Evolutionary conservation across 164 flowering plant genomes (phyloP).

Genomic region (Vitis labrusca): DNA sequence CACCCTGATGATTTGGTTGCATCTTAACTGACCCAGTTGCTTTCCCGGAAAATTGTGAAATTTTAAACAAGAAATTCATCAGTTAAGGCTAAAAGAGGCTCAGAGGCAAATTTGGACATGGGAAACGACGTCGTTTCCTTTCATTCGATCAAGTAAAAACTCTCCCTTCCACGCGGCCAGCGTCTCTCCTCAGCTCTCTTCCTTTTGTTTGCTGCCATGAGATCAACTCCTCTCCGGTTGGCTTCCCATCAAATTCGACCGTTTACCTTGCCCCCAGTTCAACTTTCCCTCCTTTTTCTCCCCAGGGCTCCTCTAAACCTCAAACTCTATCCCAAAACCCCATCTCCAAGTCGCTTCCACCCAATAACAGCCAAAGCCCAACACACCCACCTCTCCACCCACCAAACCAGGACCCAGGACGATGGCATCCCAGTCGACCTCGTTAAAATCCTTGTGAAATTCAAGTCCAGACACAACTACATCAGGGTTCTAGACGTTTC

Average conservation of each 20-base stretch:
- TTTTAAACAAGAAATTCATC: too few relatives aligned
- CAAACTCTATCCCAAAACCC: too few relatives aligned
- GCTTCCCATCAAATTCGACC: slow-evolving; percentile 15
- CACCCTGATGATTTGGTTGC: too few relatives aligned
- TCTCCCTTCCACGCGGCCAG: too few relatives aligned
- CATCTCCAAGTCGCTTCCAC: neutral
- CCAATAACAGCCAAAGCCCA: slow-evolving; percentile 18
- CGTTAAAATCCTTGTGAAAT: slow-evolving; percentile 61
- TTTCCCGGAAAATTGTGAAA: too few relatives aligned
- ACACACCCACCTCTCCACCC: slow-evolving; percentile 17
- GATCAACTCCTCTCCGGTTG: slow-evolving; percentile 5
- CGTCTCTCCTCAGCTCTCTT: too few relatives aligned
- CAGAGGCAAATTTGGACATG: too few relatives aligned
- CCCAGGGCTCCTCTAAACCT: slow-evolving; percentile 4
- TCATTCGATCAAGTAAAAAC: too few relatives aligned
- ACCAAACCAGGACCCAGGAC: slow-evolving; percentile 31
- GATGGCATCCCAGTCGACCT: slow-evolving; percentile 58
- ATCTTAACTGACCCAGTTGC: too few relatives aligned
- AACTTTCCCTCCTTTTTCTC: slow-evolving; percentile 12
- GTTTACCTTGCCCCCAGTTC: slow-evolving; percentile 10
- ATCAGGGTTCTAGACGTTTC: slow-evolving; percentile 82
- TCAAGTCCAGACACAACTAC: slow-evolving; percentile 76
- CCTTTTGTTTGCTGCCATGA: neutral
- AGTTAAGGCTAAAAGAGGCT: too few relatives aligned
- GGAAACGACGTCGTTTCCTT: too few relatives aligned